phyloP scores from a whole-genome alignment of 805 yeast genomes.

The Starmerella vaccinii region DNA sequence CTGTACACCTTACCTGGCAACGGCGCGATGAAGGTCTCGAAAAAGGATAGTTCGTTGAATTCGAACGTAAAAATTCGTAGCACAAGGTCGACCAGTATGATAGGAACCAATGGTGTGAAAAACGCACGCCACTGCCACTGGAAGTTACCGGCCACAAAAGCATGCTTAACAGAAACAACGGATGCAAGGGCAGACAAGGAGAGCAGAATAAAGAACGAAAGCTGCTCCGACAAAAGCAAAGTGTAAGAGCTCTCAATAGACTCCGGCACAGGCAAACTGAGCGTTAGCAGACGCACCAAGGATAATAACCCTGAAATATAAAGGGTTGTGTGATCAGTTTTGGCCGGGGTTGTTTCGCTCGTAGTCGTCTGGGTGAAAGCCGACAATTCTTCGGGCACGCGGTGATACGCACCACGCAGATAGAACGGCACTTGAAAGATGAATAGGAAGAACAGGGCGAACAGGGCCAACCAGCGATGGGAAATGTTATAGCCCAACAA shows the following conservation, averaged over 20 bases:
- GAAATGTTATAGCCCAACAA: too few species aligned
- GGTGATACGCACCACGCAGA: conserved; percentile 18
- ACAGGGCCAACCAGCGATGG: neutral
- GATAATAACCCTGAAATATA: too few species aligned
- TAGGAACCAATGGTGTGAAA: conserved; percentile 25
- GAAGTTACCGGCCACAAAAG: conserved; percentile 25
- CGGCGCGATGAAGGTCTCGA: too few species aligned
- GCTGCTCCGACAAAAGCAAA: conserved; percentile 10
- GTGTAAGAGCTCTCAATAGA: too few species aligned
- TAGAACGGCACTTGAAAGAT: conserved; percentile 21
- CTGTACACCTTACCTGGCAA: too few species aligned
- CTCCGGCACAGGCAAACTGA: too few species aligned
- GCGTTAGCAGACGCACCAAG: too few species aligned
- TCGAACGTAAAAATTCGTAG: too few species aligned
- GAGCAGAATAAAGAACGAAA: conserved; percentile 11
- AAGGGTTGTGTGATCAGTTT: too few species aligned
- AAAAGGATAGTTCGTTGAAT: too few species aligned
- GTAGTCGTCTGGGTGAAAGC: too few species aligned
- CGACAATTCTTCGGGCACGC: conserved; percentile 22
- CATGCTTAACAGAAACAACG: conserved; percentile 26
- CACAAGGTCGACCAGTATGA: conserved; percentile 15
- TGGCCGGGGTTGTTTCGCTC: too few species aligned
- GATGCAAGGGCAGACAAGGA: conserved; percentile 16
- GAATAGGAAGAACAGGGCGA: conserved; percentile 9
- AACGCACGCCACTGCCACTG: conserved; percentile 29